Conservation (phyloP, 176 grass and related monocot species). For the Oryza glaberrima region DNA sequence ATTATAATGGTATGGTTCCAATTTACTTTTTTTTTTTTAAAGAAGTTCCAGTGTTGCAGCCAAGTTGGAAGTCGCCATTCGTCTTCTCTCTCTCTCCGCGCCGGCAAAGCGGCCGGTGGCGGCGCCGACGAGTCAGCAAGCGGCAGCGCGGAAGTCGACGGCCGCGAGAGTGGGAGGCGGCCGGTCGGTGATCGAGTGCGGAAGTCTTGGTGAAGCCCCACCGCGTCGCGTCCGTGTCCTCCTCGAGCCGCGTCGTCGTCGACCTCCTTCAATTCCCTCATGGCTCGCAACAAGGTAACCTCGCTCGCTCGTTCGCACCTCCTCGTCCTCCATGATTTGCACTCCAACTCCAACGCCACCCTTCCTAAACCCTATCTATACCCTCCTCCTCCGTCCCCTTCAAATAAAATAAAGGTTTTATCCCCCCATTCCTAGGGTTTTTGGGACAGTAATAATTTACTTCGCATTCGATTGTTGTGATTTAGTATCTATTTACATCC, state of each 20-base stretch:
- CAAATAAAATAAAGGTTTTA: too few relatives aligned
- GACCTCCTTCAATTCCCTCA: not conserved
- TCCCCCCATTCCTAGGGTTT: not conserved
- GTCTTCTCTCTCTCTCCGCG: not conserved
- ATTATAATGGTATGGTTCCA: too few relatives aligned
- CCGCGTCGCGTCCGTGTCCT: not conserved
- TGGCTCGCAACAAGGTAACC: conserved; percentile 54
- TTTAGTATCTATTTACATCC: not conserved
- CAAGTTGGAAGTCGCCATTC: too few relatives aligned
- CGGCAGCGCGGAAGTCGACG: too few relatives aligned
- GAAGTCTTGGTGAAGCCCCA: too few relatives aligned
- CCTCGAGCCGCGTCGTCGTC: not conserved
- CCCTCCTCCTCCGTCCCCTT: not conserved
- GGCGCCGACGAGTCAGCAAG: too few relatives aligned
- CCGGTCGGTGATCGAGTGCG: too few relatives aligned
- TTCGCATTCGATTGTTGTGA: not conserved
- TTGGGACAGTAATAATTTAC: too few relatives aligned
- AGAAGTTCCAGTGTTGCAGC: too few relatives aligned
- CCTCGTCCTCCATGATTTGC: not conserved
- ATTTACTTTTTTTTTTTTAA: too few relatives aligned
- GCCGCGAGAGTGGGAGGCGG: too few relatives aligned
- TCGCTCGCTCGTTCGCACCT: not conserved
- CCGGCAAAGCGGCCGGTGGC: not conserved
- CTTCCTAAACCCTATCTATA: not conserved
- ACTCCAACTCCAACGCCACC: not conserved